Base-by-base conservation (phyloP, 768 basidiomycete species). In the Lenzites betulinus region DNA sequence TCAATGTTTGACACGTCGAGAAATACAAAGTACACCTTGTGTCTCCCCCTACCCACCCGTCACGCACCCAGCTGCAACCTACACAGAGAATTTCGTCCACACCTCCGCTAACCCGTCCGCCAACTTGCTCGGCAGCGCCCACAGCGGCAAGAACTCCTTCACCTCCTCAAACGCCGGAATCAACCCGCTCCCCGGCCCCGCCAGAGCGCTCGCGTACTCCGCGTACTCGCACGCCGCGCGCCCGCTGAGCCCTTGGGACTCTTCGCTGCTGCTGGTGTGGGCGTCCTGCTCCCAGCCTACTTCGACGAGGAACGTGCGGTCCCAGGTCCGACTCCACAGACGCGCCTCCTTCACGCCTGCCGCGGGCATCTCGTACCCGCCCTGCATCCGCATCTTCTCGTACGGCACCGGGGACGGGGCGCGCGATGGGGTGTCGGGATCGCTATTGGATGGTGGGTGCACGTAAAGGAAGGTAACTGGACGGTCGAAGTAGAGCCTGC, bases 141-240 rank as follows among this genome's bases (percentile, higher is more conserved):
- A 92, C 47, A 79, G 74, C 20, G 90, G 90, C 59, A 90, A 70
- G 70, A 87, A 88, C 7, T 71, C 67, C 7, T 89, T 67, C 26
- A 83, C 79, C 68, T 92, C 89, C 68, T 90, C 88, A 47, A 83
- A 76, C 2, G 89, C 88, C 5, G 89, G 89, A 20, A 91, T 88
- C 73, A 76, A 81, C 30, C 72, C 79, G 20, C 66, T 60, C 23
- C 49, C 58, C 41, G 42, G 36, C 1, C 60, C 64, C 25, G 66
- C 61, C 7, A 64, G 44, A 20, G 70, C 84, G 65, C 82, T 82
- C 71, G 83, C 81, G 64, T 86, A 85, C 67, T 90, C 88, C n/a
- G 79, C 81, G 84, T 87, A 89, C 55, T 83, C 81, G 61, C 87
- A 88, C 18, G 80, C 82, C 22, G 85, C 77, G 3, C 79, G 77